A percentile compares a stretch with the other conserved stretches of the same genome.
These are phyloP conservation scores for Mucor indicus DNA, from an alignment of 371 early-diverging fungal species.

Conservation along the genomic window DNA sequence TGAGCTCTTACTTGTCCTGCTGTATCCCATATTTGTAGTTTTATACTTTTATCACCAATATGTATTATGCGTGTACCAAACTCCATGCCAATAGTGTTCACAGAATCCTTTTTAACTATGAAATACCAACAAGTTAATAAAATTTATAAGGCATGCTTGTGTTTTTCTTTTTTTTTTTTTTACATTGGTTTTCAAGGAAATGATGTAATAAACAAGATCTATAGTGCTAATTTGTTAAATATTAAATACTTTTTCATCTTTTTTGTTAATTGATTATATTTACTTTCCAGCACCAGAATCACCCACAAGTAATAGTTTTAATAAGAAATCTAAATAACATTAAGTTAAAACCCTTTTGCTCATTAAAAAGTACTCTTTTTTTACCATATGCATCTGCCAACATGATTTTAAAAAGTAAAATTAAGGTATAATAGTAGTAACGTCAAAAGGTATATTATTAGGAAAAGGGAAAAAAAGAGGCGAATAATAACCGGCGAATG, in stretches of 20 bases:
- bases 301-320: constrained; percentile 62
- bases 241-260: constrained; percentile 1
- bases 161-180: constrained; percentile 1
- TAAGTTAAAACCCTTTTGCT: not conserved
- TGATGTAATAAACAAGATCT: constrained; percentile 68
- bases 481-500: no score
- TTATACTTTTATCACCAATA: constrained; percentile 64
- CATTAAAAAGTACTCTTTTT: not conserved
- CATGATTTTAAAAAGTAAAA: no score
- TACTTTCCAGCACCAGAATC: constrained; percentile 68
- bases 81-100: constrained; percentile 71
- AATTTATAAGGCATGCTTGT: not conserved
- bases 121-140: not conserved
- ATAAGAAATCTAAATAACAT: constrained; percentile 42
- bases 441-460: no score
- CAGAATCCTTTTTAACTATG: constrained; percentile 58
- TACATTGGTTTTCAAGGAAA: constrained; percentile 67
- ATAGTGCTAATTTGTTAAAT: not conserved
- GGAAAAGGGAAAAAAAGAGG: no score
- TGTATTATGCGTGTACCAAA: constrained; percentile 66
- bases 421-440: no score
- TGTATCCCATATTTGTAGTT: constrained; percentile 86
- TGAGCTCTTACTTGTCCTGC: constrained; percentile 67
- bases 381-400: constrained; percentile 51
- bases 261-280: not conserved